Evolutionary conservation across 2,329 filamentous ascomycete genomes (phyloP), one percentile per base, ranked within the genome.

Genomic region (Xylariaceae sp.): DNA sequence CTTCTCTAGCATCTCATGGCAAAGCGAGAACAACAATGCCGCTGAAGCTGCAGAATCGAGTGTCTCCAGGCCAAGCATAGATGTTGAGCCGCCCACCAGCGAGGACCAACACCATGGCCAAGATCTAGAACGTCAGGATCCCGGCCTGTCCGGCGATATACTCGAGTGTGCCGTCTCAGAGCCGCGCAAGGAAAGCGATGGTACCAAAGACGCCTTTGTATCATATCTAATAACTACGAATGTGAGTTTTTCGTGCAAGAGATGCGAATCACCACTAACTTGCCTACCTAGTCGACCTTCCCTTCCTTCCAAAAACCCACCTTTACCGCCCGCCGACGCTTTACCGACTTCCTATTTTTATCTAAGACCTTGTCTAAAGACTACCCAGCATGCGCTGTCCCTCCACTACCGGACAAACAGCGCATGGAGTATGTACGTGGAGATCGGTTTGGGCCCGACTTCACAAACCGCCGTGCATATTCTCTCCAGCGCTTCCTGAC

Each of bases 381-480:
- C 73, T 98, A 92, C 69, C 91, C 92, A 58, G 91, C 92, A 78
- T 91, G 90, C 75, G 95, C 95, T 44, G 91, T 99, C 3, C 95
- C 95, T 26, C 95, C 95, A 43, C 82, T 99, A 51, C 95, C 95
- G 50, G 95, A 98, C 77, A 99, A 98, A 82, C 94, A 98, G 81
- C 96, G 96, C 77, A 96, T 99, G 91, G 92, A 96, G 71, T 98
- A 98, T 72, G 95, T 98, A 48, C 90, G 93, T 31, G 95, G 95
- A 66, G 94, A 98, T 78, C 89, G 95, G 62, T 99, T 99, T 75
- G 92, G 93, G 7, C 77, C 88, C 46, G 95, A 98, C 76, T 99
- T 99, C 73, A 99, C 92, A 29, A 82, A 87, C 41, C 88, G 95
- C 29, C 87, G 95, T 65, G 92, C 92, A 47, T 90, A 93, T 79